Evolutionary conservation across 371 early-diverging fungal genomes (phyloP).

Genomic region (Quaeritorhiza haematococci): DNA sequence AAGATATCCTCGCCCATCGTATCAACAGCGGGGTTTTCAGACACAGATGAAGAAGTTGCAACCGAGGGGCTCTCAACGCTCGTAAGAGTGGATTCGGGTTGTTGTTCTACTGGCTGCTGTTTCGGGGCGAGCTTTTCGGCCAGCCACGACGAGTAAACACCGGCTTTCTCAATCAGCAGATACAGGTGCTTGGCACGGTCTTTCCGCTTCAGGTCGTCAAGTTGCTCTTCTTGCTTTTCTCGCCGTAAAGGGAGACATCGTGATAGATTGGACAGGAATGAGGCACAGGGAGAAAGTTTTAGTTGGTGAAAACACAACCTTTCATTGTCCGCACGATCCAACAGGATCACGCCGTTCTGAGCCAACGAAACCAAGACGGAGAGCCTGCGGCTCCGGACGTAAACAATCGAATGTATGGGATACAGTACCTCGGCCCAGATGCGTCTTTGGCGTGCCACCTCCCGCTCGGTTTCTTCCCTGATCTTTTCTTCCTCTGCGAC

Average conservation of each 20-base stretch:
- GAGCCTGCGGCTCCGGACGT: not conserved
- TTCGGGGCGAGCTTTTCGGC: conserved; percentile 71
- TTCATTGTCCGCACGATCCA: not conserved
- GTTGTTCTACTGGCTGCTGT: too few relatives aligned
- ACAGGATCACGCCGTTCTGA: not conserved
- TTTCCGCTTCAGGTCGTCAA: conserved; percentile 46
- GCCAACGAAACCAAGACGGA: not conserved
- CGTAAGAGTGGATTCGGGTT: too few relatives aligned
- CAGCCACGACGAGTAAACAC: conserved; percentile 76
- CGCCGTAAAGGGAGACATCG: too few relatives aligned
- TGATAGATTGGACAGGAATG: conserved; percentile 5
- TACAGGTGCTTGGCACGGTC: conserved; percentile 71
- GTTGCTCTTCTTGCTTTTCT: too few relatives aligned
- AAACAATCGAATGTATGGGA: conserved; percentile 2
- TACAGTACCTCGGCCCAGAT: conserved; percentile 42
- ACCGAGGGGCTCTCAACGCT: too few relatives aligned
- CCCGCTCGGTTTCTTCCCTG: conserved; percentile 34
- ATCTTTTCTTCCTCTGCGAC: conserved; percentile 48
- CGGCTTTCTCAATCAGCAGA: conserved; percentile 76
- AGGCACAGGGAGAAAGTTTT: not conserved
- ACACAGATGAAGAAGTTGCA: too few relatives aligned
- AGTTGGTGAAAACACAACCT: not conserved
- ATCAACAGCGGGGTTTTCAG: too few relatives aligned
- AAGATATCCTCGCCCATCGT: too few relatives aligned
- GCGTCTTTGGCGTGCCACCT: conserved; percentile 41